Base-by-base conservation (phyloP, 495 filamentous ascomycete genomes). In the Penicillium silybi region DNA sequence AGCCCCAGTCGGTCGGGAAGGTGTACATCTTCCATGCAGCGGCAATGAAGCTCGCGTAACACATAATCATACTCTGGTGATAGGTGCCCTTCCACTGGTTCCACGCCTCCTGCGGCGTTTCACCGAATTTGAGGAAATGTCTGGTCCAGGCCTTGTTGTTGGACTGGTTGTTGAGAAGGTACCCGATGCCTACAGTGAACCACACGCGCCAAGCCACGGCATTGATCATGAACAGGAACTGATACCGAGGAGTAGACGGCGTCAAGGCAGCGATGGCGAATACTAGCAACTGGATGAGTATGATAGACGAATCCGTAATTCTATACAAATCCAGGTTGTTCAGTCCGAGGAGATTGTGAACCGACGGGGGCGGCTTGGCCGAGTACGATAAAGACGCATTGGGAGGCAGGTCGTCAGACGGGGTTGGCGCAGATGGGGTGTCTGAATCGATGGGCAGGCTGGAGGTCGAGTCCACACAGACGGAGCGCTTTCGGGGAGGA, bases 21-120 rank as follows among this genome's bases (percentile, higher is more conserved):
- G 80, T 80, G 63, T 98, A 97, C 88, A 96, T 88, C 75, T 98
- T 98, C 88, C 88, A 97, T 43, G 87, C 86, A 17, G 95, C 93
- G 20, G 88, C 88, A 50, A 95, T 78, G 70, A 97, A 97, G 53
- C 86, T 90, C 34, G 83, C 81, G 52, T 95, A 89, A 66, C 89
- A 93, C 80, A 97, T 82, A 23, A 81, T 81, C 79, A 92, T 89
- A 67, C 90, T 92, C 29, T 97, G 72, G 62, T 97, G 91, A 57
- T 97, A 97, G 50, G 92, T 84, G 39, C 90, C 88, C 70, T 97
- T 97, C 93, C 93, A 98, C 66, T 98, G 91, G 46, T 85, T 85
- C 95, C 95, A 98, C 2, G 92, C 92, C 70, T 97, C 93, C 42
- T 87, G 85, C 0, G 83, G 82, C 25, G 80, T 90, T 60, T 97